Evolutionary conservation across 495 filamentous ascomycete species (phyloP).

Genomic region (Cercophora samala): DNA sequence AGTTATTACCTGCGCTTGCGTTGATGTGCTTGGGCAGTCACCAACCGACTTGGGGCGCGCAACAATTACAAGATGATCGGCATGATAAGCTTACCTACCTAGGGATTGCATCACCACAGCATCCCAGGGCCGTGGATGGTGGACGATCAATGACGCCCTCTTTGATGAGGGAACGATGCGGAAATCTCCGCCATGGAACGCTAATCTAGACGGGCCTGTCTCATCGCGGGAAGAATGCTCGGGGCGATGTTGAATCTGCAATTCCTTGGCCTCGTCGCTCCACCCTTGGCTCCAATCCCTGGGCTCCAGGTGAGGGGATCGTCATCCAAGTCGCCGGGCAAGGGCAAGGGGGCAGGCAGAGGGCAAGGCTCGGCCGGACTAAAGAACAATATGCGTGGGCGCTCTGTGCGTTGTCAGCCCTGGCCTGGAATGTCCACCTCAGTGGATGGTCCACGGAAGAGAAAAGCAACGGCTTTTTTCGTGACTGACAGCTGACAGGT

Average conservation of each 20-base stretch:
- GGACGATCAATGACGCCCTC: background rate
- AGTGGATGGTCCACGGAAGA: background rate
- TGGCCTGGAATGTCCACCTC: background rate
- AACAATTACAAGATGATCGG: background rate
- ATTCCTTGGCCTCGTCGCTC: background rate
- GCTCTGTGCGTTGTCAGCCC: background rate
- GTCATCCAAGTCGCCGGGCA: background rate
- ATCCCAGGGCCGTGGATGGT: background rate
- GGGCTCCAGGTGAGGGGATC: background rate
- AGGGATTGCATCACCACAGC: background rate
- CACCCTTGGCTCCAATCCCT: background rate
- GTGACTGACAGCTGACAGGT: background rate
- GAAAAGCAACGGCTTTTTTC: background rate
- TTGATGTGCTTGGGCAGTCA: too few relatives aligned
- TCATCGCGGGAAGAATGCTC: constrained; percentile 10
- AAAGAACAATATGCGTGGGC: background rate
- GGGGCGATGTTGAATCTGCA: background rate
- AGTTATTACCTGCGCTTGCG: background rate
- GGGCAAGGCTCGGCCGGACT: background rate
- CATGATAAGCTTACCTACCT: background rate
- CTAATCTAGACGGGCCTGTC: background rate
- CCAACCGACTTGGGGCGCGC: too few relatives aligned
- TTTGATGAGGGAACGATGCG: background rate
- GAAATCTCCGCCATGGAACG: background rate
- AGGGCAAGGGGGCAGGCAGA: background rate